phyloP scores from a whole-genome alignment of 75 land plant species.

The Pseudotsuga menziesii region DNA sequence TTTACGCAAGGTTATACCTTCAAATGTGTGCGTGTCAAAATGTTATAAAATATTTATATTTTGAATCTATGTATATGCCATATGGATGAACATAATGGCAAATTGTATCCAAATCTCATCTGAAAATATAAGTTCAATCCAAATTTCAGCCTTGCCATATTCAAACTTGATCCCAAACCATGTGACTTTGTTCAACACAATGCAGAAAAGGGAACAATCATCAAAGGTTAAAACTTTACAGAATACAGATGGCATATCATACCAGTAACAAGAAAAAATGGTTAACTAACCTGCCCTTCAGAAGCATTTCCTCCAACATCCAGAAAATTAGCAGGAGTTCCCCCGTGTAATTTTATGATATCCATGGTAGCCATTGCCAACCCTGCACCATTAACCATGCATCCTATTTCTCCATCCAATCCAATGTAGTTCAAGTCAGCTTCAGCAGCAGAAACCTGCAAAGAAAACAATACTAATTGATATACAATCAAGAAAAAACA shows the following conservation, averaged over 20 bases:
- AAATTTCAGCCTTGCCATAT: too few species aligned
- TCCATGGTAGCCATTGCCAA: constrained; percentile 99
- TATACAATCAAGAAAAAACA: background rate
- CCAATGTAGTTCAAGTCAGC: constrained; percentile 97
- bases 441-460: constrained; percentile 94
- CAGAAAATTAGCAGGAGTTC: constrained; percentile 97
- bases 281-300: constrained; percentile 65
- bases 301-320: constrained; percentile 99
- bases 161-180: too few species aligned
- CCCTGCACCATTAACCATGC: constrained; percentile 99
- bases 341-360: constrained; percentile 93
- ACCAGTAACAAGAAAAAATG: background rate
- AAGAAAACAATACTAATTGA: background rate
- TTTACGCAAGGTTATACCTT: too few species aligned
- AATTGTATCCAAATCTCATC: too few species aligned
- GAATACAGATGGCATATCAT: background rate
- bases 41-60: too few species aligned
- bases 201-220: background rate
- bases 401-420: constrained; percentile 98
- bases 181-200: background rate
- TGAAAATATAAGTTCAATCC: too few species aligned
- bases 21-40: too few species aligned
- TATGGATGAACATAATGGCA: too few species aligned
- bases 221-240: background rate
- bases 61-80: too few species aligned